Base-by-base conservation (phyloP, 164 flowering plant genomes). In the Dillenia turbinata region DNA sequence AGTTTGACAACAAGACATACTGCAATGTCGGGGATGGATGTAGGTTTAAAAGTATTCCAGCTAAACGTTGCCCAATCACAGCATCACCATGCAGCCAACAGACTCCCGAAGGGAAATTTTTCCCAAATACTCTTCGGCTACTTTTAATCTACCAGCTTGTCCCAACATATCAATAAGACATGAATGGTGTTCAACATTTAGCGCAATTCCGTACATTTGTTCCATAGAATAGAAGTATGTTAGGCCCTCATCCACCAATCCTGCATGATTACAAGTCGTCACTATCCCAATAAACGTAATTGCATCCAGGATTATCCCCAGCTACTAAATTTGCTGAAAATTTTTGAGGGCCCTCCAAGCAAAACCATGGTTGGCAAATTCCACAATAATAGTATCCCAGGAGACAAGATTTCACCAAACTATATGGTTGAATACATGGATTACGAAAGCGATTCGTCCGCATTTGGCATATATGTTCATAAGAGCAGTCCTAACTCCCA, bases 391-490 rank as follows among this genome's bases (percentile, higher is more conserved):
- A 54, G 83, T 80, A 69, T 87, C 87, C 92, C 93, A 90, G 17
- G 92, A 78, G 44, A 86, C 81, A 57, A 77, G 71, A 71, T 86
- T 86, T 43, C 49, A 80, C 54, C 55, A 46, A 12, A 10, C 9
- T 85, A 80, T 81, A 16, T 13, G 63, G 47, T 72, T 62, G 59
- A 87, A 90, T 24, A 81, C 47, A 9, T 53, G 47, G 43, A 54
- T 67, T 19, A 88, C 85, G 60, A 73, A 66, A 55, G 52, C 59
- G 54, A 90, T 77, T 33, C 65, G 74, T 26, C 96, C 96, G 58
- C 93, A 85, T 74, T 87, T 87, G 11, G 96, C 86, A 68, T 90
- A 90, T 93, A 90, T 87, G 73, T 85, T 81, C 10, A 83, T 68
- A 61, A 90, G 85, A 11, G 88, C 90, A 72, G 87, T 90, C 22